Percentiles rank a stretch among this genome's conserved stretches.
phyloP scores from a whole-genome alignment of 225 moss, liverwort and hornwort species.

The Polytrichum formosum region DNA sequence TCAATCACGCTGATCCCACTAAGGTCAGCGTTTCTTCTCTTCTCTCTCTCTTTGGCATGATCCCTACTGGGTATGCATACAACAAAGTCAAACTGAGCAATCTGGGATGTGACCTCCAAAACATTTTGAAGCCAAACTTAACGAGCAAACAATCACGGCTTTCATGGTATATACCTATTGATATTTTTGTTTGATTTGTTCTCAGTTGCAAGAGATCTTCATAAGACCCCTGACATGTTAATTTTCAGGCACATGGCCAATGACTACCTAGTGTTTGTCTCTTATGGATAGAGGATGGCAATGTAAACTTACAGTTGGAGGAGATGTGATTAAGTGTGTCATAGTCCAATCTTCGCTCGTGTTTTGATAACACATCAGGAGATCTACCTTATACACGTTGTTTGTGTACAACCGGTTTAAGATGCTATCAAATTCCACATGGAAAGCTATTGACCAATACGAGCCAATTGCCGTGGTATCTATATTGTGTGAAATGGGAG shows the following conservation, averaged over 20 bases:
- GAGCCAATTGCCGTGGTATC: too few relatives aligned
- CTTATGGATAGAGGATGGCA: conserved; percentile 9
- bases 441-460: too few relatives aligned
- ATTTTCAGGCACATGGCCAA: neutral
- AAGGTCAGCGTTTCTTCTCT: too few relatives aligned
- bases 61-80: too few relatives aligned
- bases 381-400: too few relatives aligned
- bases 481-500: too few relatives aligned
- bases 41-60: too few relatives aligned
- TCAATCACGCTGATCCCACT: too few relatives aligned
- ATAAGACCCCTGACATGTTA: neutral
- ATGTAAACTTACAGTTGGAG: neutral
- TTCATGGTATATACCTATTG: conserved; percentile 6
- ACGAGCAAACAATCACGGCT: neutral
- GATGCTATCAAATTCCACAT: too few relatives aligned
- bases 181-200: neutral
- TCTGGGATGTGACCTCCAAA: neutral
- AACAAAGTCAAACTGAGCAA: neutral
- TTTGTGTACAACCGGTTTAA: too few relatives aligned
- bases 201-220: neutral
- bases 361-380: too few relatives aligned
- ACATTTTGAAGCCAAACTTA: neutral
- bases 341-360: neutral
- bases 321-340: conserved; percentile 1
- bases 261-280: neutral